Percentiles rank a stretch among this genome's conserved stretches.
These are phyloP conservation scores for Pontederia crassipes DNA, from an alignment of 176 grass and related monocot genomes.

Conservation along the genomic window DNA sequence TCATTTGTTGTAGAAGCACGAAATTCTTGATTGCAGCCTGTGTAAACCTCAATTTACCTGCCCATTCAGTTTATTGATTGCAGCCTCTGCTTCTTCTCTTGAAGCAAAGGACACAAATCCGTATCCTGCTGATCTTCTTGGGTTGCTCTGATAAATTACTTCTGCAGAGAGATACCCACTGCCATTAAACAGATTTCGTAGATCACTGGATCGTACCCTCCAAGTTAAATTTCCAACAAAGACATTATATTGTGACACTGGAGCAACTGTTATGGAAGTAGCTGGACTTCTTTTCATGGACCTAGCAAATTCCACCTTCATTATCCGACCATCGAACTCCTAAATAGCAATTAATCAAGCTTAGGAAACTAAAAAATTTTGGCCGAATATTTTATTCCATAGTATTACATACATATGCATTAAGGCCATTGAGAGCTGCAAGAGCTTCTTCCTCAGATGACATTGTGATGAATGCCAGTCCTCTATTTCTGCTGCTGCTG, in stretches of 20 bases:
- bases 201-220: constrained; percentile 59
- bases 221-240: constrained; percentile 85
- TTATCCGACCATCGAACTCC: constrained; percentile 57
- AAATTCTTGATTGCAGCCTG: too few relatives aligned
- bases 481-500: constrained; percentile 69
- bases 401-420: constrained; percentile 33
- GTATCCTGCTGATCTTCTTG: constrained; percentile 80
- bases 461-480: constrained; percentile 91
- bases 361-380: background rate
- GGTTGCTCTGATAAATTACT: constrained; percentile 68
- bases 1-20: too few relatives aligned
- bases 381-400: background rate
- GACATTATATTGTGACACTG: constrained; percentile 31
- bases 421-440: constrained; percentile 44
- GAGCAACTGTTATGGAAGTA: constrained; percentile 8
- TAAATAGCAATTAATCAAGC: constrained; percentile 7
- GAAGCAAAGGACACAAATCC: constrained; percentile 78
- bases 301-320: constrained; percentile 68
- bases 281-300: constrained; percentile 52
- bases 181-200: constrained; percentile 59
- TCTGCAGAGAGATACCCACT: constrained; percentile 54
- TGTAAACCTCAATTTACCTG: constrained; percentile 33
- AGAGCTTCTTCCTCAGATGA: constrained; percentile 69
- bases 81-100: constrained; percentile 65
- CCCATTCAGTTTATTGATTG: constrained; percentile 57